phyloP scores from a whole-genome alignment of 2,329 filamentous ascomycete genomes.

The Alternaria ethzedia region DNA sequence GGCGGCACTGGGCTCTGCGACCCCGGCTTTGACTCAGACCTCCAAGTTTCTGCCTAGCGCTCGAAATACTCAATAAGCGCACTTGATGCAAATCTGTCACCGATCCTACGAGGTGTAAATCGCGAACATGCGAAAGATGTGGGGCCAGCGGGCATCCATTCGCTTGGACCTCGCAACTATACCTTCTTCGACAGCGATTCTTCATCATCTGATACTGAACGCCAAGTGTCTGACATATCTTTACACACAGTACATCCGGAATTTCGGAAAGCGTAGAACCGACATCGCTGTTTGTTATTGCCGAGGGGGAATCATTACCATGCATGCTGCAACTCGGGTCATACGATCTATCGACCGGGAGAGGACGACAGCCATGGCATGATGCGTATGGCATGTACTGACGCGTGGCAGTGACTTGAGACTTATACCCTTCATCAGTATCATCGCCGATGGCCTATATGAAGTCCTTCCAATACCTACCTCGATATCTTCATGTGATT shows the following conservation, averaged over 20 bases:
- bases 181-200: neutral
- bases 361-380: neutral
- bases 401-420: neutral
- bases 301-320: neutral
- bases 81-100: neutral
- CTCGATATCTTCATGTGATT: neutral
- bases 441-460: neutral
- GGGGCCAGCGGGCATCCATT: neutral
- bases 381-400: neutral
- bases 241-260: neutral
- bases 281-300: neutral
- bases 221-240: slow-evolving; percentile 1
- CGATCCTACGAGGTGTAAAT: neutral
- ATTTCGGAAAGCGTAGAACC: neutral
- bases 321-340: neutral
- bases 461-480: neutral
- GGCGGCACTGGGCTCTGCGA: slow-evolving; percentile 4
- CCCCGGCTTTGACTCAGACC: slow-evolving; percentile 20
- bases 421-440: neutral
- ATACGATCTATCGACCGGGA: neutral
- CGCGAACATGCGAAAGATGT: neutral
- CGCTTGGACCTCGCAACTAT: neutral
- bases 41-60: slow-evolving; percentile 5
- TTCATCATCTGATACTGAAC: slow-evolving; percentile 1
- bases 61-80: neutral